Evolutionary conservation across 176 grass and related monocot species (phyloP), one percentile per base, ranked within the genome.

Genomic region (Dendrocalamus sinicus): DNA sequence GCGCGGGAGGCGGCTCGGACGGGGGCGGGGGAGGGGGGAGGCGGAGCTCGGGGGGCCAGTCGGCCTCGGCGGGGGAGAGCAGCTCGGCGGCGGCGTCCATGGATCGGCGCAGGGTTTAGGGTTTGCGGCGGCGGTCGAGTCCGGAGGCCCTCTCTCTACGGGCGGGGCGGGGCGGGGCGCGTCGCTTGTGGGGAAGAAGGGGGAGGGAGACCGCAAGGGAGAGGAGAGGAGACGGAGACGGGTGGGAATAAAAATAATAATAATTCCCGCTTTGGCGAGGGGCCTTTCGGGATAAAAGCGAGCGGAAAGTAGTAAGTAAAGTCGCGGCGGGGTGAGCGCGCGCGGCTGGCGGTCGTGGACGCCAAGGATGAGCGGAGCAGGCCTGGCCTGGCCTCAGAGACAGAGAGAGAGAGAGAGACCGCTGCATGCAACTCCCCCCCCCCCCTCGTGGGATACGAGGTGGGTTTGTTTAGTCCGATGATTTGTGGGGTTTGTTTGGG

Each of bases 21-120:
- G 62, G 51, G 26, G 67, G 76, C 4, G 77, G 85, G 32, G 70
- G 64, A 0, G 55, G 58, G 15, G 80, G 80, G 44, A 72, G 73
- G 0, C 86, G 73, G 40, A 78, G 80, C 10, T 83, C 80, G 30
- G 80, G 86, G 19, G 86, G 80, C 44, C 73, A 54, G 45, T 78
- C 80, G 0, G 78, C 61, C 61, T 86, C 83, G 1, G 28, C 43
- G 7, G 83, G 52, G 5, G 71, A 10, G 7, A 35, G 37, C n/a
- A 45, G 30, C 4, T 43, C 20, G 43, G 72, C 7, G 17, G 45
- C 75, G 48, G 3, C 51, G n/a, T 75, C 77, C 85, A 91, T 88
- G 71, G 86, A 88, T 88, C 75, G 81, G 75, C 13, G 26, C 19
- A 9, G 46, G 71, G 77, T 12, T 8, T 70, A 82, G 40, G 64